phyloP scores from a whole-genome alignment of 108 stramenopile genomes.

The Seminavis robusta region DNA sequence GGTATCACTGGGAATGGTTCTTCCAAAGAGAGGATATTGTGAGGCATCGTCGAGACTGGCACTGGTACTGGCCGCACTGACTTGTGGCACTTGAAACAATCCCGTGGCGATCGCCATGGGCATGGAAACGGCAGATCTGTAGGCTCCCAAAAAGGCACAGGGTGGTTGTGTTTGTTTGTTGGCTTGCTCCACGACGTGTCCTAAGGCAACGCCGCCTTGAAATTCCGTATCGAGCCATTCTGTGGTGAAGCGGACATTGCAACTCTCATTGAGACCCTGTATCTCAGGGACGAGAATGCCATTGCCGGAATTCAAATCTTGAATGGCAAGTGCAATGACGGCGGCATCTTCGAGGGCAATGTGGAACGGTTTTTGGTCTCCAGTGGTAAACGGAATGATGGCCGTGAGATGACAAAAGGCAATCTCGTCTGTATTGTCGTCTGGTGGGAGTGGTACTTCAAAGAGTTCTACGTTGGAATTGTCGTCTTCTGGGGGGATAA shows the following conservation, averaged over 20 bases:
- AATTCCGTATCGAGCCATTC: conserved; percentile 19
- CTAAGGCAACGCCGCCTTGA: conserved; percentile 1
- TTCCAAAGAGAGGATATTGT: conserved; percentile 32
- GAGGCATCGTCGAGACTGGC: conserved; percentile 28
- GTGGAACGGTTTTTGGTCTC: neutral
- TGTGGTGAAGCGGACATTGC: conserved; percentile 31
- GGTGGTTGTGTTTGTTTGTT: conserved; percentile 31
- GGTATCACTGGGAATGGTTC: conserved; percentile 44
- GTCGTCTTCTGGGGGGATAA: too few species aligned
- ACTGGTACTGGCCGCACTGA: conserved; percentile 19
- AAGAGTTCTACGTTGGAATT: too few species aligned
- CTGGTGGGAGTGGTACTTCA: too few species aligned
- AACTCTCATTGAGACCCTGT: conserved; percentile 19
- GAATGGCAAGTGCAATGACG: conserved; percentile 34
- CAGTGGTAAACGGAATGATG: conserved; percentile 3
- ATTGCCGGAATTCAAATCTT: conserved; percentile 49
- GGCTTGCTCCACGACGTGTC: conserved; percentile 8
- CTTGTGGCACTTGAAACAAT: conserved; percentile 44
- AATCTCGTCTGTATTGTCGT: too few species aligned
- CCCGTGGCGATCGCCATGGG: conserved; percentile 40
- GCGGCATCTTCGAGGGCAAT: conserved; percentile 16
- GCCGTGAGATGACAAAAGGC: neutral
- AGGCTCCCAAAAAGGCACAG: conserved; percentile 49
- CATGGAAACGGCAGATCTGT: conserved; percentile 22
- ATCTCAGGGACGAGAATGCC: conserved; percentile 32